Evolutionary conservation across 208 protist species (phyloP).

Genomic region (Acanthamoeba royreba): DNA sequence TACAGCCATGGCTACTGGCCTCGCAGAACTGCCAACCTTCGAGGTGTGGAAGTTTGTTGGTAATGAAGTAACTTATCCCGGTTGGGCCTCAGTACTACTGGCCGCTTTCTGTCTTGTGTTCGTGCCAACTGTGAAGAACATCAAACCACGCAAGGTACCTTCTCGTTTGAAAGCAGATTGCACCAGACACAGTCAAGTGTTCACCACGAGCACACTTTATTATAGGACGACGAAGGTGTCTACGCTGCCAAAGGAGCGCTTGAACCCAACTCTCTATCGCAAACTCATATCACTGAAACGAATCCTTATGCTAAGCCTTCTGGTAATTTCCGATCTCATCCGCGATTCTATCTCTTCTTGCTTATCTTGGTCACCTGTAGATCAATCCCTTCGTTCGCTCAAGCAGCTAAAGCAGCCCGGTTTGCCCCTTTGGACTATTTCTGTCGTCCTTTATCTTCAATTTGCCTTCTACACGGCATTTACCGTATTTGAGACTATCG

Average conservation of each 20-base stretch:
- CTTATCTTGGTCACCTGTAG: not conserved
- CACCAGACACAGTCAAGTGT: too few species aligned
- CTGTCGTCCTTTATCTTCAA: constrained; percentile 11
- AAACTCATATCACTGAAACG: not conserved
- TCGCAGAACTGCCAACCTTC: not conserved
- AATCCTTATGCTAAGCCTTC: constrained; percentile 22
- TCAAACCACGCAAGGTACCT: constrained; percentile 9
- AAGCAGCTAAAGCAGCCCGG: not conserved
- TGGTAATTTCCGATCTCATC: not conserved
- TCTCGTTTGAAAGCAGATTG: too few species aligned
- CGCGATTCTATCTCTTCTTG: not conserved
- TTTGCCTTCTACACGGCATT: constrained; percentile 36
- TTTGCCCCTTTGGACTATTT: not conserved
- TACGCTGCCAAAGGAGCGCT: constrained; percentile 26
- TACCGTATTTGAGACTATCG: constrained; percentile 46
- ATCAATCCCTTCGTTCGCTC: not conserved
- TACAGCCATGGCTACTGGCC: not conserved
- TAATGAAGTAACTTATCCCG: constrained; percentile 3
- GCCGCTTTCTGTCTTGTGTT: constrained; percentile 28
- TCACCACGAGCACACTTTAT: too few species aligned
- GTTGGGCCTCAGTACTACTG: constrained; percentile 32
- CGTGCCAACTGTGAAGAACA: constrained; percentile 23
- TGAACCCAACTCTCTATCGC: not conserved
- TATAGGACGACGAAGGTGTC: not conserved
- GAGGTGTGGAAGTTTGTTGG: not conserved